These are phyloP conservation scores for Mycena rebaudengoi DNA, from an alignment of 768 basidiomycete species.

Conservation along the genomic window DNA sequence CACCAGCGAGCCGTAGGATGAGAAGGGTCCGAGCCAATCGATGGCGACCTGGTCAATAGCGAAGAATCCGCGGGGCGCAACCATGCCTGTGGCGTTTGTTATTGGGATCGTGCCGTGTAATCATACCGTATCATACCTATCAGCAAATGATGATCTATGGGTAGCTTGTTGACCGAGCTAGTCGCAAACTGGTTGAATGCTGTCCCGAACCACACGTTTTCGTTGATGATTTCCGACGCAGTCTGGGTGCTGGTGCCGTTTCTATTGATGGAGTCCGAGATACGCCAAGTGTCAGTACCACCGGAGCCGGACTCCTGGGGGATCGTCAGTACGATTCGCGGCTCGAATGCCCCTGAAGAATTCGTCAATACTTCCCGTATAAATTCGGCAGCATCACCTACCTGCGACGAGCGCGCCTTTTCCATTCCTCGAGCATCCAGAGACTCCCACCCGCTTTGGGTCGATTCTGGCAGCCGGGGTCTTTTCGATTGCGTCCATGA, in stretches of 20 bases:
- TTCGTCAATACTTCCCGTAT: neutral
- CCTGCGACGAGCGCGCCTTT: conserved; percentile 69
- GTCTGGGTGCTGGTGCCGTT: conserved; percentile 48
- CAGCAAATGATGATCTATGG: conserved; percentile 69
- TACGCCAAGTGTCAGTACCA: conserved; percentile 66
- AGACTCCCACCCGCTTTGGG: conserved; percentile 57
- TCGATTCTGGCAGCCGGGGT: conserved; percentile 58
- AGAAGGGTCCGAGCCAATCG: conserved; percentile 65
- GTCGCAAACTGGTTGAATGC: conserved; percentile 57
- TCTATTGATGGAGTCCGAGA: conserved; percentile 56
- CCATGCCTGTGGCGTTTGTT: conserved; percentile 57
- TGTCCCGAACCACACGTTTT: conserved; percentile 76
- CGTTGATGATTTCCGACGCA: conserved; percentile 62
- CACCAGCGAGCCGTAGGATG: conserved; percentile 59
- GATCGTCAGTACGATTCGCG: conserved; percentile 65
- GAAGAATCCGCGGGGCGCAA: conserved; percentile 63
- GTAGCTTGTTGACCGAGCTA: conserved; percentile 50
- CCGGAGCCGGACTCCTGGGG: conserved; percentile 71
- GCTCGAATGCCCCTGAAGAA: conserved; percentile 59
- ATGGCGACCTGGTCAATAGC: conserved; percentile 64
- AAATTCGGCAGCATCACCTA: neutral
- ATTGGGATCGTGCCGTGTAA: no score
- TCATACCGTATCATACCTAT: no score
- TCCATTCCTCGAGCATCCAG: conserved; percentile 69
- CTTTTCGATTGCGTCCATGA: conserved; percentile 66